Base-by-base conservation (phyloP, 306 rosid species). In the Dicorynia guianensis region DNA sequence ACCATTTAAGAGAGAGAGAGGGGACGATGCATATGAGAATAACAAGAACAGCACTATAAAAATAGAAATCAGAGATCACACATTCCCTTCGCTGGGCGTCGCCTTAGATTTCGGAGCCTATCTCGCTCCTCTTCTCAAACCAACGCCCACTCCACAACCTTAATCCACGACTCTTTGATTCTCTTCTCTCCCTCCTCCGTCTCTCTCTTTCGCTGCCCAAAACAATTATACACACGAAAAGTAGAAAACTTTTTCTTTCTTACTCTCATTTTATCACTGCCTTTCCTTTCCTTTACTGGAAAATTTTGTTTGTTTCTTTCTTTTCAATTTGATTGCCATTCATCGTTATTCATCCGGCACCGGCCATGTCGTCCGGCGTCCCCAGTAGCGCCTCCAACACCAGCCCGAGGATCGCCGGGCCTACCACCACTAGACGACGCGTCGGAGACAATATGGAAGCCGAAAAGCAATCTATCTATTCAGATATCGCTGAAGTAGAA, bases 291-390 rank as follows among this genome's bases (percentile, higher is more conserved):
- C n/a, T n/a, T n/a, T n/a, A n/a, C 5, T 19, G 0, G n/a, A 8
- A 40, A 25, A 25, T 25, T 2, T 25, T 25, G 30, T 25, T 25
- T 25, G 1, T 25, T 25, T 25, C 1, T 25, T 60, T 49, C 4
- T 7, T 49, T 11, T 61, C 63, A 30, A 68, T 40, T 61, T 25
- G 47, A 52, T 66, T 56, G 50, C 38, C 17, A 5, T 59, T 25
- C 1, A 64, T 52, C n/a, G 10, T 50, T 25, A 50, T 7, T 25
- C 30, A 25, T 50, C 52, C 50, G 39, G 47, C 34, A n/a, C 82
- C 76, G 87, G 65, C 74, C 55, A 89, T 86, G 95, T 71, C 92
- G 68, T 74, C 90, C 74, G 86, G 86, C 79, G 89, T 83, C 79
- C 66, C 84, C 13, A 18, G 75, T 10, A 55, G 7, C 73, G 81